Base-by-base conservation (phyloP, 768 basidiomycete genomes). In the Phlebiopsis flavidoalba region DNA sequence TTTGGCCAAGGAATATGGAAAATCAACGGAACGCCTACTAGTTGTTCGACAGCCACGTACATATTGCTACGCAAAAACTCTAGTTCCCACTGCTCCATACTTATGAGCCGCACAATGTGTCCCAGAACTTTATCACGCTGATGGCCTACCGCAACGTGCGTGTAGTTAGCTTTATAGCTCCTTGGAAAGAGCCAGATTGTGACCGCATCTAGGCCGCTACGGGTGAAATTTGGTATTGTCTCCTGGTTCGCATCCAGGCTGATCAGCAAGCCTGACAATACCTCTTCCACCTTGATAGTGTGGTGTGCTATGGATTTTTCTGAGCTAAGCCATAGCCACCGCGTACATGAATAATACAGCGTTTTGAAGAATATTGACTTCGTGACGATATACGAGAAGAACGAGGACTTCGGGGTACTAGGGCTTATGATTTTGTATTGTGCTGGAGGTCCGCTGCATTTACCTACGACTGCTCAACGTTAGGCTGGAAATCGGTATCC, bases 321-420 rank as follows among this genome's bases (percentile, higher is more conserved):
- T 26, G 57, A 46, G n/a, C n/a, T n/a, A n/a, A n/a, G n/a, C n/a
- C 21, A 58, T 58, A 31, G 57, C 57, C 36, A 22, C 45, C 2
- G 24, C 46, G 17, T 49, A 48, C 26, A 48, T 49, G 46, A n/a
- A n/a, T 58, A 8, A n/a, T 19, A 15, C 57, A 50, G 3, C 21
- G n/a, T 26, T 11, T 24, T 85, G 15, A 73, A 75, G 59, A 84
- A 85, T 62, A 60, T 85, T 22, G 73, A 82, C 24, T 66, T 87
- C 5, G 77, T 77, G 0, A n/a, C n/a, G n/a, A 79, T 85, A 14
- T 86, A 84, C 66, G 85, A 87, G 57, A 81, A 81, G 57, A 77
- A 79, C 54, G 70, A 74, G 22, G 80, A 78, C 2, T 73, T 87
- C 26, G 85, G 84, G 85, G 85, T 1, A 79, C 82, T 2, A 86